Percentiles rank a stretch among this genome's conserved stretches.
These are phyloP conservation scores for Hyphopichia burtonii DNA, from an alignment of 1,139 yeast species.

Conservation along the genomic window DNA sequence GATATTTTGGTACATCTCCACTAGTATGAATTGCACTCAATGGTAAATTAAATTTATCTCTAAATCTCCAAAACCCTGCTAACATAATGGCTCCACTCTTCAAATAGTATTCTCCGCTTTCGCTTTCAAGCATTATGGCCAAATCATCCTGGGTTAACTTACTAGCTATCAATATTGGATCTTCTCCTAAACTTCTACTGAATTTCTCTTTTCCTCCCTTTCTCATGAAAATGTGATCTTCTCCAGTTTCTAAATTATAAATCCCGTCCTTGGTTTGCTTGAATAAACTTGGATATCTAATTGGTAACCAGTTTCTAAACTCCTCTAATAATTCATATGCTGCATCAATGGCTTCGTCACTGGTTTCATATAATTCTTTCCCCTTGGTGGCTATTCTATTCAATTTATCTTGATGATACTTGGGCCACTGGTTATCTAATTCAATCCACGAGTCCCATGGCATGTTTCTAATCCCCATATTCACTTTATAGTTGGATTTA, in stretches of 20 bases:
- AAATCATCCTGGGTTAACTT: conserved; percentile 65
- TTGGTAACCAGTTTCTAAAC: conserved; percentile 51
- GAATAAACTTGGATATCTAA: conserved; percentile 58
- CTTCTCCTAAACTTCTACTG: conserved; percentile 25
- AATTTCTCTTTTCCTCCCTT: conserved; percentile 8
- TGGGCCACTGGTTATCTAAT: conserved; percentile 61
- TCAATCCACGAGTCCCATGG: conserved; percentile 63
- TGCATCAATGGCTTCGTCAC: conserved; percentile 52
- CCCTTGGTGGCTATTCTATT: conserved; percentile 48
- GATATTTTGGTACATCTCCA: conserved; percentile 67
- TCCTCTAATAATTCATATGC: conserved; percentile 58
- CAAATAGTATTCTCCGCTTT: conserved; percentile 53
- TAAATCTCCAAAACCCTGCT: conserved; percentile 66
- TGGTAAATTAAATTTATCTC: conserved; percentile 55
- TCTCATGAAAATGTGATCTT: conserved; percentile 19
- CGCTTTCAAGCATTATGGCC: conserved; percentile 62
- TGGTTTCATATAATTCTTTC: conserved; percentile 49
- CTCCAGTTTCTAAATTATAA: conserved; percentile 54
- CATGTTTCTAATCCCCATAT: conserved; percentile 68
- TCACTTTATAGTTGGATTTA: conserved; percentile 52
- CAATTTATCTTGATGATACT: conserved; percentile 52
- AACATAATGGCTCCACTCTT: conserved; percentile 61
- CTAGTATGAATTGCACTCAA: conserved; percentile 56
- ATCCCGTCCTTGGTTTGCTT: conserved; percentile 45
- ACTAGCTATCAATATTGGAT: conserved; percentile 60